These are phyloP conservation scores for Ambrosiella cleistominuta DNA, from an alignment of 2,329 filamentous ascomycete species.

Conservation along the genomic window DNA sequence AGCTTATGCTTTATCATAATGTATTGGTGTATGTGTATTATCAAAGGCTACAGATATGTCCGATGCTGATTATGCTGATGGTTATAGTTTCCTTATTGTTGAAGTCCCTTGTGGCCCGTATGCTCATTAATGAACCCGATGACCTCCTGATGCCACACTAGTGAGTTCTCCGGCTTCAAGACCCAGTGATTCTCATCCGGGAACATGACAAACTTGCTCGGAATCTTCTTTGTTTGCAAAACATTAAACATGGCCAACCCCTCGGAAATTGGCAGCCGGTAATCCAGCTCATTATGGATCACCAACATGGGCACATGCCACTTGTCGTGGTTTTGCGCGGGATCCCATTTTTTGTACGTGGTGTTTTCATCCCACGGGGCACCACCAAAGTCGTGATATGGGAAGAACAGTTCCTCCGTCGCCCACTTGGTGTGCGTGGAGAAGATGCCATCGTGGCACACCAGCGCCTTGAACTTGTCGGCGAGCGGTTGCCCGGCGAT, in stretches of 20 bases:
- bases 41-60: neutral
- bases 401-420: conserved; percentile 54
- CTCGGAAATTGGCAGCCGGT: conserved; percentile 70
- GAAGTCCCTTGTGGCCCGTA: conserved; percentile 35
- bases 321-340: conserved; percentile 41
- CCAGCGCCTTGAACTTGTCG: conserved; percentile 69
- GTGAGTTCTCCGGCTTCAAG: conserved; percentile 73
- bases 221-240: conserved; percentile 55
- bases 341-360: conserved; percentile 54
- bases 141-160: conserved; percentile 81
- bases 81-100: conserved; percentile 42
- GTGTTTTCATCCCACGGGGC: conserved; percentile 43
- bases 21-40: neutral
- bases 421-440: conserved; percentile 48
- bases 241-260: conserved; percentile 75
- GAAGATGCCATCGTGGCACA: conserved; percentile 78
- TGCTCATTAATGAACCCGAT: conserved; percentile 58
- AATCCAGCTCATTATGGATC: conserved; percentile 82
- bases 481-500: conserved; percentile 75
- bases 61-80: neutral
- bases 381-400: conserved; percentile 48
- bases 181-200: conserved; percentile 69
- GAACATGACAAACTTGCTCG: conserved; percentile 65
- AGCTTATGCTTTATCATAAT: neutral
- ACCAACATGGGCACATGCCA: conserved; percentile 75